Percentiles rank a stretch among this genome's conserved stretches.
Evolutionary conservation across 495 filamentous ascomycete species (phyloP).

Genomic region (Astrothelium macrocarpum): DNA sequence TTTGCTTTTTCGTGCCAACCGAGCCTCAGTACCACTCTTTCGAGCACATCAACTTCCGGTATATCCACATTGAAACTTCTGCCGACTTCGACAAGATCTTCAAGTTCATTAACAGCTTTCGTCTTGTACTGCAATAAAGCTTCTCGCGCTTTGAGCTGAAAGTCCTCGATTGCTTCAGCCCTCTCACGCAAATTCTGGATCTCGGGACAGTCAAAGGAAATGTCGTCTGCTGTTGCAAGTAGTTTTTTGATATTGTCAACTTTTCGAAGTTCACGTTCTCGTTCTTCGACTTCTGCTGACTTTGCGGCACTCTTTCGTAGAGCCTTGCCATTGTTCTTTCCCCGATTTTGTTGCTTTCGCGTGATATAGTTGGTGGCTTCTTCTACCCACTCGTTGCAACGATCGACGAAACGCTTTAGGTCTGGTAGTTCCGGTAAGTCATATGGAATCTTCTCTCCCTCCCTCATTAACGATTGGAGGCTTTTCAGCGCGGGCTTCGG

Average conservation of each 20-base stretch:
- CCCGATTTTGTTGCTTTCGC: slow-evolving; percentile 94
- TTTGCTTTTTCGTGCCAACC: slow-evolving; percentile 76
- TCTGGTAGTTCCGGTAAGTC: slow-evolving; percentile 73
- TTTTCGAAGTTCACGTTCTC: slow-evolving; percentile 78
- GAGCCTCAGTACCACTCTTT: slow-evolving; percentile 69
- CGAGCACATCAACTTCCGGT: slow-evolving; percentile 78
- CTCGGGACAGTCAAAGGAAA: slow-evolving; percentile 92
- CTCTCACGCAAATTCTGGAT: slow-evolving; percentile 81
- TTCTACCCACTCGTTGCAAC: slow-evolving; percentile 96
- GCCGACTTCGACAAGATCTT: slow-evolving; percentile 80
- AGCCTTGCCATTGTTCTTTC: slow-evolving; percentile 80
- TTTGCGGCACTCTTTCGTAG: slow-evolving; percentile 70
- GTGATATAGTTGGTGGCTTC: slow-evolving; percentile 95
- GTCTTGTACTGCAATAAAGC: slow-evolving; percentile 54
- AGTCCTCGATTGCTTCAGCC: slow-evolving; percentile 74
- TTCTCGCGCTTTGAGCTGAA: slow-evolving; percentile 64
- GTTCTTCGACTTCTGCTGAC: slow-evolving; percentile 75
- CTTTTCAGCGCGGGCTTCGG: slow-evolving; percentile 76
- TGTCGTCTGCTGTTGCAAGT: slow-evolving; percentile 71
- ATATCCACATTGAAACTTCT: slow-evolving; percentile 90
- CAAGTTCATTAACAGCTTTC: slow-evolving; percentile 61
- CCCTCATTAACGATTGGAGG: slow-evolving; percentile 71
- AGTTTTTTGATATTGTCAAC: slow-evolving; percentile 82
- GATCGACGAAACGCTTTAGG: slow-evolving; percentile 82
- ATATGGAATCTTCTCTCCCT: slow-evolving; percentile 96